Conservation (phyloP, 176 grass and related monocot species). For the Poa annua region DNA sequence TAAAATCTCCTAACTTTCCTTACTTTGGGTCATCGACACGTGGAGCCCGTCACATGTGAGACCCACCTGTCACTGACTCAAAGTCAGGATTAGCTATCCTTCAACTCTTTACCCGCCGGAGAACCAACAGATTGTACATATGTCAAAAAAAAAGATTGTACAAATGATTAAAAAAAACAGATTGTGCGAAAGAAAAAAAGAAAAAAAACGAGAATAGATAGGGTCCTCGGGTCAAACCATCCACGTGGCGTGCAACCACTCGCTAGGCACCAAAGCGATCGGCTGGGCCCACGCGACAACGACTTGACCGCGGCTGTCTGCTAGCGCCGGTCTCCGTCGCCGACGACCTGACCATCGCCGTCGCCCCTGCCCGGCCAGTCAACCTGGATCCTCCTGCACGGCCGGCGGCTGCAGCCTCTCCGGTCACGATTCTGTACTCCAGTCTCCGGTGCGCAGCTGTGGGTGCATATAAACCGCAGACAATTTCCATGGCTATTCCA, state of each 20-base stretch:
- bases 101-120: no score
- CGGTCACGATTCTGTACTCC: neutral
- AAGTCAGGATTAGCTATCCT: no score
- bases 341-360: conserved; percentile 33
- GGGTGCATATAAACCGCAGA: neutral
- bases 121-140: no score
- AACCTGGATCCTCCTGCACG: conserved; percentile 29
- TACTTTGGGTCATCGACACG: no score
- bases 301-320: conserved; percentile 24
- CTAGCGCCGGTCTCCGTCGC: conserved; percentile 31
- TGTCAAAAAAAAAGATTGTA: no score
- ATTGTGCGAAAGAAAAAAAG: no score
- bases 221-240: neutral
- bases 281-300: neutral
- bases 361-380: neutral
- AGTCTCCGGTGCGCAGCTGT: neutral
- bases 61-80: no score
- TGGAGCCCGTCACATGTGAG: no score
- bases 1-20: no score
- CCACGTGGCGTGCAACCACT: neutral
- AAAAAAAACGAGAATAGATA: neutral
- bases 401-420: neutral
- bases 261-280: neutral
- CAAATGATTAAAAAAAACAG: no score
- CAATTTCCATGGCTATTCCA: no score